A percentile compares a stretch with the other conserved stretches of the same genome.
Conservation (phyloP, 2,329 filamentous ascomycete genomes). For the Neodidymelliopsis sp. region DNA sequence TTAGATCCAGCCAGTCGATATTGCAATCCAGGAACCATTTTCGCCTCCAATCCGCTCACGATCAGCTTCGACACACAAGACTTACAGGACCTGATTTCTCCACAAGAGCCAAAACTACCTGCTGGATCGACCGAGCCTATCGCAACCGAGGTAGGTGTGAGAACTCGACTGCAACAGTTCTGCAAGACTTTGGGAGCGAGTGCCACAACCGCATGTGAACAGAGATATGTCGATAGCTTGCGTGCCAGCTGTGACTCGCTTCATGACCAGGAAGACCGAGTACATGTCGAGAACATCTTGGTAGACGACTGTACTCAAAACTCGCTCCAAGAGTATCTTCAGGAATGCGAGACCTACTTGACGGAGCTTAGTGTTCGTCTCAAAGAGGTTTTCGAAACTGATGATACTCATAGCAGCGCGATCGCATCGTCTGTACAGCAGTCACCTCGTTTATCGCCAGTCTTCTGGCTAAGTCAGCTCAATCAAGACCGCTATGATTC, state of each 20-base stretch:
- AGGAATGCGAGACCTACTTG: slow-evolving; percentile 23
- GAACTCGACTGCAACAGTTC: slow-evolving; percentile 20
- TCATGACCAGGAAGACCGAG: neutral
- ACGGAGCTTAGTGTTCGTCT: slow-evolving; percentile 10
- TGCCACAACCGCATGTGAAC: slow-evolving; percentile 26
- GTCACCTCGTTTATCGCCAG: slow-evolving; percentile 30
- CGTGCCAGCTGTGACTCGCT: slow-evolving; percentile 29
- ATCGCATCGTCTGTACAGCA: slow-evolving; percentile 13
- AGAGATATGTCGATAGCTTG: slow-evolving; percentile 29
- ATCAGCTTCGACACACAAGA: neutral
- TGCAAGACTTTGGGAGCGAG: slow-evolving; percentile 17
- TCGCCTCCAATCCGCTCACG: neutral
- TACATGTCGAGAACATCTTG: neutral
- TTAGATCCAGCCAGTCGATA: neutral
- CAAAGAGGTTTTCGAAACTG: neutral
- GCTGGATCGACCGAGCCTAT: neutral
- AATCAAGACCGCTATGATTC: slow-evolving; percentile 23
- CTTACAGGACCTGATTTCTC: neutral
- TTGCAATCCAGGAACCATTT: slow-evolving; percentile 12
- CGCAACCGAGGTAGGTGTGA: neutral
- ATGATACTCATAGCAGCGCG: neutral
- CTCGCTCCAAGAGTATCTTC: slow-evolving; percentile 17
- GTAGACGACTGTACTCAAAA: neutral
- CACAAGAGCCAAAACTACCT: neutral
- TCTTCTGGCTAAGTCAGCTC: slow-evolving; percentile 37